Conservation (phyloP, 164 flowering plant species). For the Nelumbo lutea region DNA sequence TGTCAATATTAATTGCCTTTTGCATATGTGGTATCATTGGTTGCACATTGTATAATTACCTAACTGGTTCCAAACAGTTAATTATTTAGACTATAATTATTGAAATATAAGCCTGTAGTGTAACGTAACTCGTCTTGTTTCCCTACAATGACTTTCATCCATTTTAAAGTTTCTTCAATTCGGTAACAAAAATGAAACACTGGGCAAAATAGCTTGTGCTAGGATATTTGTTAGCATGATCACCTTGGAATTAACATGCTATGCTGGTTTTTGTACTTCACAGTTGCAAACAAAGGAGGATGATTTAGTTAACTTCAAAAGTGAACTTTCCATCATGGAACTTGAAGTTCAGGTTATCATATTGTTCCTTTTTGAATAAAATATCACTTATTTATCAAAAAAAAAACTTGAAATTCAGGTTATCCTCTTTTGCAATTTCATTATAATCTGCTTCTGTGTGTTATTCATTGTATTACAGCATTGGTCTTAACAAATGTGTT, state of each 20-base stretch:
- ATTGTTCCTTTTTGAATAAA: no score
- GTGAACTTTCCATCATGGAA: constrained; percentile 67
- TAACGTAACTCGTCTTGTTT: no score
- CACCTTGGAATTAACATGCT: neutral
- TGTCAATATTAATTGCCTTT: no score
- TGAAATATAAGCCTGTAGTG: no score
- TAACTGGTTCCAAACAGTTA: no score
- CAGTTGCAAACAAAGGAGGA: constrained; percentile 68
- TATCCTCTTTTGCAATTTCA: neutral
- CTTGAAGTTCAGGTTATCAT: constrained; percentile 65
- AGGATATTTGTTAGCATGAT: neutral
- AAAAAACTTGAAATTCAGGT: constrained; percentile 72
- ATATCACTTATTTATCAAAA: no score
- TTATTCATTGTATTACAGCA: neutral
- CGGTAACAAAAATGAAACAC: neutral
- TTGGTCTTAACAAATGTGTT: neutral
- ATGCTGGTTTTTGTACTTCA: constrained; percentile 2
- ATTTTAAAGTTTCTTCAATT: no score
- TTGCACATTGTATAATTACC: no score
- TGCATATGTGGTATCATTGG: no score
- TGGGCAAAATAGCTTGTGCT: neutral
- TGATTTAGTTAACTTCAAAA: constrained; percentile 56
- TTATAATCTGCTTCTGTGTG: neutral
- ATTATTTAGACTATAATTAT: no score
- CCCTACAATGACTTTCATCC: no score